Evolutionary conservation across 768 basidiomycete species (phyloP).

Genomic region (Daedaleopsis sinensis): DNA sequence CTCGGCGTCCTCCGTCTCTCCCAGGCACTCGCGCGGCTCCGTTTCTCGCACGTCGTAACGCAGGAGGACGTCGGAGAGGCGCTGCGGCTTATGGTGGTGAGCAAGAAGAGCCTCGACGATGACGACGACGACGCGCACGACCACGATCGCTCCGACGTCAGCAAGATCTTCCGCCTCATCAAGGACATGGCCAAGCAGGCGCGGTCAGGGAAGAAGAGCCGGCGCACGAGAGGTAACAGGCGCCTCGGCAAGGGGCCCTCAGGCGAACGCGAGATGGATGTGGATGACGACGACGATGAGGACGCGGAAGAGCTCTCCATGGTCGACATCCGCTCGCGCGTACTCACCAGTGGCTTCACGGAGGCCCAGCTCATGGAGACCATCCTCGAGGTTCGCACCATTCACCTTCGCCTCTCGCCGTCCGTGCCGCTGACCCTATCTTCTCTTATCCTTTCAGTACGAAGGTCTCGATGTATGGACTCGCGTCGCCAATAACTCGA

Average conservation of each 20-base stretch:
- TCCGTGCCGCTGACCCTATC: slow-evolving; percentile 18
- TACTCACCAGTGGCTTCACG: slow-evolving; percentile 86
- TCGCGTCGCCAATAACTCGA: slow-evolving; percentile 82
- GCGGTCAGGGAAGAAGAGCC: slow-evolving; percentile 36
- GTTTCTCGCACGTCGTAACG: slow-evolving; percentile 80
- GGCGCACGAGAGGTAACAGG: slow-evolving; percentile 46
- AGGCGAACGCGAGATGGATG: slow-evolving; percentile 70
- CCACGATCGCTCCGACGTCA: slow-evolving; percentile 75
- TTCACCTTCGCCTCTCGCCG: slow-evolving; percentile 8
- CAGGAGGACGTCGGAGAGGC: slow-evolving; percentile 95
- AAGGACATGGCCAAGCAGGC: slow-evolving; percentile 69
- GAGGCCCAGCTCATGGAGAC: slow-evolving; percentile 90
- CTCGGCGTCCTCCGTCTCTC: slow-evolving; percentile 93
- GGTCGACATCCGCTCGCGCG: slow-evolving; percentile 85
- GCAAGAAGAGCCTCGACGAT: slow-evolving; percentile 88
- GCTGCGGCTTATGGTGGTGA: slow-evolving; percentile 93
- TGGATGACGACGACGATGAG: slow-evolving; percentile 55
- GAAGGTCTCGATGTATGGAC: slow-evolving; percentile 82
- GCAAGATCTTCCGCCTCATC: slow-evolving; percentile 89
- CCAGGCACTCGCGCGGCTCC: slow-evolving; percentile 91
- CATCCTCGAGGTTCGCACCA: slow-evolving; percentile 65
- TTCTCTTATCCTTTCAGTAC: slow-evolving; percentile 75
- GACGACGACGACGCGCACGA: slow-evolving; percentile 67
- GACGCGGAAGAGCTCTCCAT: slow-evolving; percentile 73
- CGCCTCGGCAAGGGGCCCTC: slow-evolving; percentile 71